Evolutionary conservation across 495 filamentous ascomycete species (phyloP).

Genomic region (Aspergillus diversus): DNA sequence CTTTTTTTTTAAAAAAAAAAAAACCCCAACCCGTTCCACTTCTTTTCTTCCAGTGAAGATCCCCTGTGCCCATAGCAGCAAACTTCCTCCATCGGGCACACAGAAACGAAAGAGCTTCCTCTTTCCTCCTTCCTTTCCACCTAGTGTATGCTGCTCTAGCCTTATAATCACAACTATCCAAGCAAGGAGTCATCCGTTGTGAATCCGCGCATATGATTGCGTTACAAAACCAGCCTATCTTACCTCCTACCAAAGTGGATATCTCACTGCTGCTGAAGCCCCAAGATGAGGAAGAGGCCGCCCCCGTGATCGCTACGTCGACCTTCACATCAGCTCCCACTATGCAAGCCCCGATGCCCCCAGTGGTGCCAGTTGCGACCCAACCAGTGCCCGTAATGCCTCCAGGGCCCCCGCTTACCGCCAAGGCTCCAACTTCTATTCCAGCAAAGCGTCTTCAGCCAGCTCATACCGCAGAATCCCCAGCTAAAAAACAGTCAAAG

Average conservation of each 20-base stretch:
- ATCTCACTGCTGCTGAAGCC: constrained; percentile 80
- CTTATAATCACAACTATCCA: constrained; percentile 3
- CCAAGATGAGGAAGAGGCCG: constrained; percentile 77
- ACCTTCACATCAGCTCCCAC: constrained; percentile 55
- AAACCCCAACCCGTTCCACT: constrained; percentile 12
- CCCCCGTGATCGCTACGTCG: constrained; percentile 54
- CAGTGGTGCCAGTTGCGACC: constrained; percentile 34
- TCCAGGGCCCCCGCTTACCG: constrained; percentile 35
- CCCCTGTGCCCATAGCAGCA: constrained; percentile 15
- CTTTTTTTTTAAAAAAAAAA: not conserved
- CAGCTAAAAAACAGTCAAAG: constrained; percentile 93
- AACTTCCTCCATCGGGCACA: constrained; percentile 15
- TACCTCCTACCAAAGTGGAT: constrained; percentile 78
- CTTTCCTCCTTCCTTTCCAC: constrained; percentile 2
- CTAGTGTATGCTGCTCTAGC: constrained; percentile 7
- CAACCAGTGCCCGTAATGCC: constrained; percentile 32
- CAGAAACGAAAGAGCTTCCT: constrained; percentile 14
- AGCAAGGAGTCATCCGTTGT: constrained; percentile 19
- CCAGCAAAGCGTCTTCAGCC: constrained; percentile 56
- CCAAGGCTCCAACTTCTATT: constrained; percentile 37
- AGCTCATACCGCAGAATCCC: constrained; percentile 63
- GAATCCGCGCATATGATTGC: constrained; percentile 56
- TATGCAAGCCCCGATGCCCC: constrained; percentile 49
- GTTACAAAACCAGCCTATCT: constrained; percentile 51
- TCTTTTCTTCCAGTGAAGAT: constrained; percentile 9